Evolutionary conservation across 768 basidiomycete species (phyloP).

Genomic region (Agaricus bisporus): DNA sequence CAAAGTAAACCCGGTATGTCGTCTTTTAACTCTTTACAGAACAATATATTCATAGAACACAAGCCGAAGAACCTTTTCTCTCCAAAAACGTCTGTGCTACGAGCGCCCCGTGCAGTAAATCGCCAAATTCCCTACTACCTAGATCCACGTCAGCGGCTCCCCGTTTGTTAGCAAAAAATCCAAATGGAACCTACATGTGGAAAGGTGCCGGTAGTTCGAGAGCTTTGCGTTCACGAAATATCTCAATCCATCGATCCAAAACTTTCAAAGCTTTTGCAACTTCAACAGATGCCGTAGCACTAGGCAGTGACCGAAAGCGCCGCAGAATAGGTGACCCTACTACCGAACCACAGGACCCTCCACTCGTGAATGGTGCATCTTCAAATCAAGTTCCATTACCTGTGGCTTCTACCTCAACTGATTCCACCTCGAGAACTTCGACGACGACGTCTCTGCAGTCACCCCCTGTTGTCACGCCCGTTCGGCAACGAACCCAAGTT

Average conservation of each 20-base stretch:
- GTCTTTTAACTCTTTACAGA: constrained; percentile 53
- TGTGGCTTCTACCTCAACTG: constrained; percentile 20
- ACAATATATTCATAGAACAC: constrained; percentile 18
- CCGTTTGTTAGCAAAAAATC: constrained; percentile 57
- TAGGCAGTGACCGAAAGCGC: constrained; percentile 47
- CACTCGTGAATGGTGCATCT: constrained; percentile 13
- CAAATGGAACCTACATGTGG: constrained; percentile 71
- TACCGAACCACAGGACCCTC: constrained; percentile 22
- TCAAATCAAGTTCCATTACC: constrained; percentile 27
- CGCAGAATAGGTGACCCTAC: constrained; percentile 43
- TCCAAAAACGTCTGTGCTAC: constrained; percentile 45
- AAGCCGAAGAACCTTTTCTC: constrained; percentile 52
- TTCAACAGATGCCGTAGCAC: constrained; percentile 9
- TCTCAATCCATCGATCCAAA: constrained; percentile 48
- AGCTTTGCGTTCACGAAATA: constrained; percentile 45
- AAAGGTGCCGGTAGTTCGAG: constrained; percentile 73
- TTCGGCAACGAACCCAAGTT: constrained; percentile 37
- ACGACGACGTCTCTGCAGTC: constrained; percentile 15
- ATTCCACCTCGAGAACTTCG: constrained; percentile 18
- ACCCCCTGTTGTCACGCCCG: constrained; percentile 18
- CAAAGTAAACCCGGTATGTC: constrained; percentile 42
- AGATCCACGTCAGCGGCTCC: constrained; percentile 28
- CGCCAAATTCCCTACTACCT: constrained; percentile 19
- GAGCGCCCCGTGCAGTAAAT: constrained; percentile 33
- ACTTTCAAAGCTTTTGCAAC: constrained; percentile 26